Base-by-base conservation (phyloP, 2,329 filamentous ascomycete genomes). In the Diplodia scrobiculata region DNA sequence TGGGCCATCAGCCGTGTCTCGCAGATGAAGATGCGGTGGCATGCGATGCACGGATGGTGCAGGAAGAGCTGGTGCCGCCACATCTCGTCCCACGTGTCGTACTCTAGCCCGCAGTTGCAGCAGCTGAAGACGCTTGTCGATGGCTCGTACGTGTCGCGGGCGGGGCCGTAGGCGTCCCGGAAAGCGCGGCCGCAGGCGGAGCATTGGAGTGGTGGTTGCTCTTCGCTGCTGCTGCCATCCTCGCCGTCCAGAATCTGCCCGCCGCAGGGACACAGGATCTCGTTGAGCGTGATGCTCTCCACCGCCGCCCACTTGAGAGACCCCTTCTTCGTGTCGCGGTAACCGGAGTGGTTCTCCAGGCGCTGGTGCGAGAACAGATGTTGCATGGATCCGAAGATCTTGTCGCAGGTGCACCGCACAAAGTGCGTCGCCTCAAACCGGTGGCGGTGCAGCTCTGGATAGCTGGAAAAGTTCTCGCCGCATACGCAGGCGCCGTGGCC, bases 11-110 rank as follows among this genome's bases (percentile, higher is more conserved):
- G 38, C 1, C 65, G 55, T 25, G 48, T 29, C 27, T 66, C 65
- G 55, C 65, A 55, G 65, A 66, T 17, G 38, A 50, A 66, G 7
- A 66, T 63, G 3, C n/a, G 32, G 58, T 66, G 58, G 58, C 65
- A 66, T n/a, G 55, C 48, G 48, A 66, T 66, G 41, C 65, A 66
- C n/a, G 65, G 55, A 36, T 66, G 65, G 50, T 66, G 65, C n/a
- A 63, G 62, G 7, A 34, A 62, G 27, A 66, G 55, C 48, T 66
- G 55, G 36, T 66, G 65, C 9, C 41, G 48, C 65, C 65, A 66
- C 65, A 66, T 66, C n/a, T 54, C 58, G 36, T 63, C 65, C 65
- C 65, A 66, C 36, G 34, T 63, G n/a, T 66, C 50, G 58, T 47
- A 66, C 1, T n/a, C n/a, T 13, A 36, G 55, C 2, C 25, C 45